A percentile compares a stretch with the other conserved stretches of the same genome.
These are phyloP conservation scores for Arthrinium puccinioides DNA, from an alignment of 2,329 filamentous ascomycete genomes.

Conservation along the genomic window DNA sequence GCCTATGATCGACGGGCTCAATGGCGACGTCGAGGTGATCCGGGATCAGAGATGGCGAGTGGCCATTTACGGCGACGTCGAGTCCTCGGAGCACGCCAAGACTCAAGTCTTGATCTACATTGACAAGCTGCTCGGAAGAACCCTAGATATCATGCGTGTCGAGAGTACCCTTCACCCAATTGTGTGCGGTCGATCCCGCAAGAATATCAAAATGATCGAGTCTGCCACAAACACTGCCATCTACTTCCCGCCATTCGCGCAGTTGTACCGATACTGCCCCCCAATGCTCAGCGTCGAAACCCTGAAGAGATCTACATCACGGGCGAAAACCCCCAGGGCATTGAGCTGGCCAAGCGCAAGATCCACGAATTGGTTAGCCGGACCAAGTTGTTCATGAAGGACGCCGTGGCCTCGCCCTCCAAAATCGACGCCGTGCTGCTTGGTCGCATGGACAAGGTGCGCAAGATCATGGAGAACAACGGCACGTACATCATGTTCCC, in stretches of 20 bases:
- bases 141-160: conserved; percentile 21
- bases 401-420: conserved; percentile 78
- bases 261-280: conserved; percentile 86
- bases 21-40: conserved; percentile 73
- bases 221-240: conserved; percentile 93
- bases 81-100: conserved; percentile 95
- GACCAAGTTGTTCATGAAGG: conserved; percentile 83
- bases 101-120: conserved; percentile 95
- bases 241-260: conserved; percentile 93
- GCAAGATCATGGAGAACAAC: conserved; percentile 95
- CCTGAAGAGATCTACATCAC: conserved; percentile 94
- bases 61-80: conserved; percentile 89
- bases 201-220: conserved; percentile 97
- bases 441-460: conserved; percentile 87
- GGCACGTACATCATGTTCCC: conserved; percentile 93
- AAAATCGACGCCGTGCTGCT: conserved; percentile 95
- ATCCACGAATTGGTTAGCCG: conserved; percentile 77
- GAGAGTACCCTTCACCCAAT: conserved; percentile 69
- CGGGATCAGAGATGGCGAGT: conserved; percentile 88
- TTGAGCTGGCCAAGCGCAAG: conserved; percentile 83
- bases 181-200: conserved; percentile 85
- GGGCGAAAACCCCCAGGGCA: conserved; percentile 76
- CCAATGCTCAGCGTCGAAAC: conserved; percentile 71
- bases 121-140: conserved; percentile 59
- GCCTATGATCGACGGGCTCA: conserved; percentile 66